These are phyloP conservation scores for Stenogyne calaminthoides DNA, from an alignment of 305 asterid genomes.

Conservation along the genomic window DNA sequence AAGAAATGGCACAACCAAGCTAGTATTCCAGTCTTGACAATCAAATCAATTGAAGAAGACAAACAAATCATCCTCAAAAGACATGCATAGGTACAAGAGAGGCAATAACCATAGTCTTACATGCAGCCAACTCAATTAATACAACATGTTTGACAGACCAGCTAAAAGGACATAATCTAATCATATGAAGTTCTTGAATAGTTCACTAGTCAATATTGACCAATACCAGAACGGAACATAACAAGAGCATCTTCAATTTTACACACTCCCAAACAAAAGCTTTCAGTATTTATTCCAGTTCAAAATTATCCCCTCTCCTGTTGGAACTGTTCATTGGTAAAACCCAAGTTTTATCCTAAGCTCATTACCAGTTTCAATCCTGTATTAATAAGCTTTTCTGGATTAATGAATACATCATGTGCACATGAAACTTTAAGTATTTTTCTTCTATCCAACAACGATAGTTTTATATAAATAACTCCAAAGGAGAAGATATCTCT, in stretches of 20 bases:
- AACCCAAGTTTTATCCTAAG: neutral
- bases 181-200: neutral
- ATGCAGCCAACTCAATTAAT: neutral
- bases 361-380: neutral
- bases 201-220: neutral
- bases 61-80: slow-evolving; percentile 12
- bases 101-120: neutral
- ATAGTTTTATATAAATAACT: neutral
- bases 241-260: neutral
- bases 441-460: neutral
- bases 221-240: slow-evolving; percentile 2
- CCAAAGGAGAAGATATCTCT: neutral
- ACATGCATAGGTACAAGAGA: neutral
- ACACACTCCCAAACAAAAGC: neutral
- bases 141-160: neutral
- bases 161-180: neutral
- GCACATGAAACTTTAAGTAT: neutral
- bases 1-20: slow-evolving; percentile 22
- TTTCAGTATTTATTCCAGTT: neutral
- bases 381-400: neutral
- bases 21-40: neutral
- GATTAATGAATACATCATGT: neutral
- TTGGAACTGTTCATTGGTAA: neutral
- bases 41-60: slow-evolving; percentile 14
- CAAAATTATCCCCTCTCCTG: neutral